A percentile compares a stretch with the other conserved stretches of the same genome.
Conservation (phyloP, 139 green algal species). For the Haematococcus lacustris region DNA sequence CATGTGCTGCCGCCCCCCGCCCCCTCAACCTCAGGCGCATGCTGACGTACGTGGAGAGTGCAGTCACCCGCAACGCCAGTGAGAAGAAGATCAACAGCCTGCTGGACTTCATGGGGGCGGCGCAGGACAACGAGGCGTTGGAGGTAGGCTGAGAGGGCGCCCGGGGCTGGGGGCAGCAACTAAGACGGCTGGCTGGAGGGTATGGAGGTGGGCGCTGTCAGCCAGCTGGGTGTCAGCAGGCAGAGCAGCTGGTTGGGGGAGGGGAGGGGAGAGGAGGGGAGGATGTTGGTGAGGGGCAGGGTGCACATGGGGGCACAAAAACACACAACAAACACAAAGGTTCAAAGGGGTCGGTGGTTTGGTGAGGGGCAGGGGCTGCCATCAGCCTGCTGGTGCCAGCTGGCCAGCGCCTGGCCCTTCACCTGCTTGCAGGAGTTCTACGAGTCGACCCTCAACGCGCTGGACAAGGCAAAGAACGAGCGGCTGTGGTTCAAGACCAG, state of each 20-base stretch:
- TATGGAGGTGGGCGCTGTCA: not conserved
- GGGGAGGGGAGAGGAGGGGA: too few relatives aligned
- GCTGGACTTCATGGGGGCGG: constrained; percentile 78
- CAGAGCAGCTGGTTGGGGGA: not conserved
- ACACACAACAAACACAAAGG: too few relatives aligned
- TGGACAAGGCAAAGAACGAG: constrained; percentile 90
- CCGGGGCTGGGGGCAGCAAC: not conserved
- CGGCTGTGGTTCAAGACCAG: constrained; percentile 98
- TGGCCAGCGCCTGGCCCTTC: too few relatives aligned
- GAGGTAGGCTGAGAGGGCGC: too few relatives aligned
- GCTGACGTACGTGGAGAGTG: constrained; percentile 76
- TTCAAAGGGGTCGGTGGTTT: too few relatives aligned
- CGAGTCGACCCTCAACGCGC: constrained; percentile 76
- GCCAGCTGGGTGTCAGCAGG: not conserved
- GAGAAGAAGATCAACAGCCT: constrained; percentile 99
- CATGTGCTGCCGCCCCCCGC: too few relatives aligned
- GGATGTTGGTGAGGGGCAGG: too few relatives aligned
- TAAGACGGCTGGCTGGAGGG: not conserved
- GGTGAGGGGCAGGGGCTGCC: too few relatives aligned
- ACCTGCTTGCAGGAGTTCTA: constrained; percentile 96
- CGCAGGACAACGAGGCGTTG: constrained; percentile 64
- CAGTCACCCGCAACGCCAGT: constrained; percentile 87
- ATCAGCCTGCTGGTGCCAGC: too few relatives aligned
- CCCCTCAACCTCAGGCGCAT: too few relatives aligned
- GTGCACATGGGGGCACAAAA: too few relatives aligned